Base-by-base conservation (phyloP, 176 grass and related monocot species). In the Avena insularis region DNA sequence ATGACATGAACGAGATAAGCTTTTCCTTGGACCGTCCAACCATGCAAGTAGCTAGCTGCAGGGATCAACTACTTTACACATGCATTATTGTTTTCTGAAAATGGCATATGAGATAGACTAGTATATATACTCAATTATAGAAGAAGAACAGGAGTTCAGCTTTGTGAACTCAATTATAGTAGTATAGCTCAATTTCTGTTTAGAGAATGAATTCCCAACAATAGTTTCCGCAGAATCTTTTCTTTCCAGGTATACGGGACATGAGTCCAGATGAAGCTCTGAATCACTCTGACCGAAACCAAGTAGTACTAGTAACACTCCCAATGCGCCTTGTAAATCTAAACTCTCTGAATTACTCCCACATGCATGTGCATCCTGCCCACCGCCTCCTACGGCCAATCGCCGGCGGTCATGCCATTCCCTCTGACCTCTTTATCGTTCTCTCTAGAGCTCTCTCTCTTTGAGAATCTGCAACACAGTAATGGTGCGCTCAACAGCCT, bases 241-340 rank as follows among this genome's bases (percentile, higher is more conserved):
- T 51, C 47, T 87, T 59, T 79, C 85, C 80, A 65, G 29, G 58
- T 40, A 77, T 27, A 62, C 17, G 31, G 85, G 81, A 80, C 81
- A 83, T 76, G 48, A 67, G 46, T 43, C 79, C 43, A 73, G 70
- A 46, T 49, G 87, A 54, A 73, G 29, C 68, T 57, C 79, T 89
- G 59, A 57, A 71, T 56, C 80, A 71, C 36, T 77, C 75, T 79
- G 40, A 69, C 4, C 57, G 78, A 84, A 76, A 87, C 75, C 78
- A 65, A 57, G 57, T 61, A 70, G 33, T 35, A 35, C 57, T 61
- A 62, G 78, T 90, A 79, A 84, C 76, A 80, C 60, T 79, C 77
- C 93, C 93, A 86, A 92, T 86, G 88, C 63, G 43, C 66, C 87
- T 91, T 90, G 85, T 85, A 85, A 82, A 86, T 88, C 90, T 85